Base-by-base conservation (phyloP, 2,329 filamentous ascomycete species). In the Phyllosticta citriasiana region DNA sequence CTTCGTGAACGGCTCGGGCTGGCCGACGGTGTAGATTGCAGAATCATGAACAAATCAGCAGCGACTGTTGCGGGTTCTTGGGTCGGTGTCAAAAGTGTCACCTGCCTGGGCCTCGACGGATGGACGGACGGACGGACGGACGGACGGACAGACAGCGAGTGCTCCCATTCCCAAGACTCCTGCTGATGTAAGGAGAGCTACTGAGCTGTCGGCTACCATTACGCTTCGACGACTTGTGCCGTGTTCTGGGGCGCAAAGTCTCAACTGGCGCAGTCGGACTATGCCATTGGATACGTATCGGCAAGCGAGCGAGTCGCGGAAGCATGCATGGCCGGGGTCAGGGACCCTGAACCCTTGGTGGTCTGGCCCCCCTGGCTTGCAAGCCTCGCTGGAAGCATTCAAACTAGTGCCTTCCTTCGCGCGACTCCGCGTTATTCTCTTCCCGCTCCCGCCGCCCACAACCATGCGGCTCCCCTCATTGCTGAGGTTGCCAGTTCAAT, bases 11-110 rank as follows among this genome's bases (percentile, higher is more conserved):
- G 40, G 40, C 40, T 47, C 40, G 40, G 35, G 40, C 40, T 47
- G 40, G 40, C 40, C 40, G 40, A 47, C 12, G 35, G n/a, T 54
- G 19, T 54, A 25, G 14, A 25, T 30, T 3, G 47, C 27, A 22
- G n/a, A n/a, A 30, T 22, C 27, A 57, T 14, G 62, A 66, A 59
- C 62, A 69, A 61, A 68, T 72, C 71, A 72, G 72, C 71, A 70
- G 22, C 4, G 26, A 8, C 24, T 10, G 24, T 25, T 54, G 52
- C 70, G 69, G 27, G 69, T 69, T 14, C 40, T 66, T 4, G 70
- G 71, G 2, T 30, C 4, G 27, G 27, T 30, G 27, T 30, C 27
- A 30, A 8, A 30, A 30, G 27, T 30, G 27, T 30, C 27, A 30
- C 27, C 27, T 30, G 19, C 19, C 19, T 22, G 19, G 19, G 19